Base-by-base conservation (phyloP, 495 filamentous ascomycete genomes). In the Diplogelasinospora grovesii region DNA sequence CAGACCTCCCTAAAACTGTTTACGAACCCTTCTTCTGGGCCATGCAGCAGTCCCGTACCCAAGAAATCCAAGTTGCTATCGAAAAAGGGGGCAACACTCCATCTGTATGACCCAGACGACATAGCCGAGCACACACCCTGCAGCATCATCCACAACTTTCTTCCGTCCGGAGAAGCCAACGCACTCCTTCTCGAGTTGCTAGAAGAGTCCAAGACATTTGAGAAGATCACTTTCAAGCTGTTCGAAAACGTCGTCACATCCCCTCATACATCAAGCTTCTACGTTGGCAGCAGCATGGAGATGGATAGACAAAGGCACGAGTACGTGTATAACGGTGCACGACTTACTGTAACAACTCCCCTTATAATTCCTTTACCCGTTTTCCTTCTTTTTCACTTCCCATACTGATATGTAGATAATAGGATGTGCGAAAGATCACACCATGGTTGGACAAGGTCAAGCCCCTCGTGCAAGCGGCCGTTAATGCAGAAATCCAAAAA, bases 61-160 rank as follows among this genome's bases (percentile, higher is more conserved):
- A 73, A 74, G 41, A 71, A 60, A 35, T 23, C 61, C 8, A 79
- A 68, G 44, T 37, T 66, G 0, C 59, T 81, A 22, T 82, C 82
- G 4, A 79, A 76, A 44, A 95, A 85, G 53, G 92, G 89, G 8
- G 67, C 78, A 47, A 95, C 89, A 0, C 60, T 95, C 6, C 82
- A 89, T 57, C 72, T 97, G 0, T 96, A 78, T 50, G 71, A 82
- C 22, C 84, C 89, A 2, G 67, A 75, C 24, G 87, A 95, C 55
- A 73, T 96, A 20, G 79, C 82, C 34, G 65, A 73, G 11, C 73
- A 89, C 50, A 94, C 92, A 0, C 86, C 92, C 13, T 95, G 88
- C 62, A 86, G 83, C 7, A 82, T 95, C 48, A 80, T 95, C 52
- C 89, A 89, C 64, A 90, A 93, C 53, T 96, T 96, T 55, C 71